Base-by-base conservation (phyloP, 164 flowering plant genomes). In the Magnolia sinica region DNA sequence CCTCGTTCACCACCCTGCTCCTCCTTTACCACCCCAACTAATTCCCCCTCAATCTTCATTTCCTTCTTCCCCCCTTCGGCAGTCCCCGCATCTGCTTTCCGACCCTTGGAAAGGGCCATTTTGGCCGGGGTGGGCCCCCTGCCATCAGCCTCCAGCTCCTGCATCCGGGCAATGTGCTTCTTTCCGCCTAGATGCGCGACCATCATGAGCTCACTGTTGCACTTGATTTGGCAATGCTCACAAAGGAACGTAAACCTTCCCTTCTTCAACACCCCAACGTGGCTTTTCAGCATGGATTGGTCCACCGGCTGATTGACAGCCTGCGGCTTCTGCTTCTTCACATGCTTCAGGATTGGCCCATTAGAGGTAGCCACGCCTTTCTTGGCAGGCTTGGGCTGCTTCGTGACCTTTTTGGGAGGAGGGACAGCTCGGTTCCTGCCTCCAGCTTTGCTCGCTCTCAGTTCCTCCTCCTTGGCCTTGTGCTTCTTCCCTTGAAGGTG, bases 401-500 rank as follows among this genome's bases (percentile, higher is more conserved):
- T 16, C 13, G 49, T 63, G 18, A 16, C 18, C 59, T 64, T 64
- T 49, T 64, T 50, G 7, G 18, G 75, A 1, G 9, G 8, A 29
- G 22, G 59, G 67, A 7, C n/a, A 13, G 50, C 49, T 24, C 27
- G 27, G 59, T 52, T 22, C 14, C 29, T 18, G 45, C 27, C 72
- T 19, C 27, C 67, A 16, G 45, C 13, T 52, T 58, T 76, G 14
- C 19, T n/a, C 19, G 6, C 73, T 27, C n/a, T 27, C 6, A 76
- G 67, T 31, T 23, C 75, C 37, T 80, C 80, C 76, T 80, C 88
- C 77, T 76, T 82, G 4, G 84, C 73, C 75, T 70, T 79, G 81
- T 83, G 88, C 76, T 75, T 80, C 80, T 55, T 85, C 23, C 88
- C 88, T 66, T 50, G 70, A 37, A 85, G 50, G 70, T 85, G 87